Evolutionary conservation across 2,329 filamentous ascomycete species (phyloP), one percentile per base, ranked within the genome.

Genomic region (Dothiorella sarmentorum): DNA sequence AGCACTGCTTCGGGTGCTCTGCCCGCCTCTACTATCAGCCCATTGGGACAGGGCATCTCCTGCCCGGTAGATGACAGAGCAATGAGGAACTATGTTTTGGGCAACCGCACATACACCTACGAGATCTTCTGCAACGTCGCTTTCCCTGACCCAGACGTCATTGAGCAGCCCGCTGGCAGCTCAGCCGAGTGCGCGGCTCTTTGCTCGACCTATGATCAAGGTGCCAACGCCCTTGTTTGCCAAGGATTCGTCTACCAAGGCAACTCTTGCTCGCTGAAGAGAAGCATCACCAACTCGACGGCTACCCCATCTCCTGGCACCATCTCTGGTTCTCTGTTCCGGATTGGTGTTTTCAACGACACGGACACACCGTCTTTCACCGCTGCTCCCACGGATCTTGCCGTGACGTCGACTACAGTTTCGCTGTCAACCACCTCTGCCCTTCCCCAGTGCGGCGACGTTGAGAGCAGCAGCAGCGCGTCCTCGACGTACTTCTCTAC

Each of bases 161-260:
- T 58, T 27, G 31, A 26, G 11, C 47, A 59, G 47, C 26, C 40
- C 9, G 40, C 38, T 24, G 27, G 20, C 9, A 44, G 18, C 17
- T 20, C 57, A 20, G 57, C 47, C 22, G 57, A 59, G 9, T 59
- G 57, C 22, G 57, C 57, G 13, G 38, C 47, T 13, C 29, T 55
- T 18, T 59, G 57, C 31, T 59, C 57, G 13, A 42, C 47, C 7
- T 59, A 59, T 17, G 24, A 45, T 26, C 22, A 45, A 7, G 47
- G 31, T 0, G 47, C 57, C 5, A 31, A 24, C 17, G 27, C 57
- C 7, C 4, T 27, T 2, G 33, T 55, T 10, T 59, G 57, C 40
- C 1, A 22, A 20, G 57, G 57, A 7, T 59, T 59, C 24, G 57
- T 53, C 17, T 55, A 27, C 29, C 26, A 7, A 10, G 17, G 31